Base-by-base conservation (phyloP, 129 eudicot species). In the Oenanthe sinensis region DNA sequence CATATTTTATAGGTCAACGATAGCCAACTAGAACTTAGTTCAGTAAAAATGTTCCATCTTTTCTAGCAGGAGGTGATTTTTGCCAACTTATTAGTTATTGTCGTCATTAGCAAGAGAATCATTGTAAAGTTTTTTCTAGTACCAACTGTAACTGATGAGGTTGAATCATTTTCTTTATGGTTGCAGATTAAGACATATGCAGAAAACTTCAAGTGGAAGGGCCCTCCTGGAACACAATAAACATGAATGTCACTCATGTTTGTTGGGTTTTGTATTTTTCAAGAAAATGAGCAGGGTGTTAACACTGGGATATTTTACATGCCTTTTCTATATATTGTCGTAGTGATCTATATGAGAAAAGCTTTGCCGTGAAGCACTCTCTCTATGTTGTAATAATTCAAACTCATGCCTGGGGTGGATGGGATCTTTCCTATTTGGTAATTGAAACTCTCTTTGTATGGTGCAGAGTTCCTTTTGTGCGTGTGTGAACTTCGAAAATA, bases 151-250 rank as follows among this genome's bases (percentile, higher is more conserved):
- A 46, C 6, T 52, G 62, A 22, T 33, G 26, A 28, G 65, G 28
- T 40, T 47, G 71, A 37, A 36, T n/a, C 62, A 36, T 81, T 17
- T 37, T 68, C 84, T 20, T 71, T 46, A 46, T 26, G 69, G 49
- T 79, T 83, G 81, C 88, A 94, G 99, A 86, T 84, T 22, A 95
- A 92, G 90, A 78, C 98, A 30, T 95, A 95, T 85, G 88, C 99
- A 46, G 99, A 95, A 85, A 95, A 95, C 89, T 95, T 95, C 85
- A 95, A 95, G 84, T 95, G 97, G 96, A 95, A 95, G 91, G 98
- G 98, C 37, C 96, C 78, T 87, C 92, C 95, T 1, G 78, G 47
- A 81, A 79, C 85, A 63, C 71, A 86, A 48, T 80, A 82, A 81
- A 84, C 77, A 70, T 82, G 24, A 10, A 28, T 24, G 30, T 14